Conservation (phyloP, 2,329 filamentous ascomycete species). For the Cladosporium colombiae region DNA sequence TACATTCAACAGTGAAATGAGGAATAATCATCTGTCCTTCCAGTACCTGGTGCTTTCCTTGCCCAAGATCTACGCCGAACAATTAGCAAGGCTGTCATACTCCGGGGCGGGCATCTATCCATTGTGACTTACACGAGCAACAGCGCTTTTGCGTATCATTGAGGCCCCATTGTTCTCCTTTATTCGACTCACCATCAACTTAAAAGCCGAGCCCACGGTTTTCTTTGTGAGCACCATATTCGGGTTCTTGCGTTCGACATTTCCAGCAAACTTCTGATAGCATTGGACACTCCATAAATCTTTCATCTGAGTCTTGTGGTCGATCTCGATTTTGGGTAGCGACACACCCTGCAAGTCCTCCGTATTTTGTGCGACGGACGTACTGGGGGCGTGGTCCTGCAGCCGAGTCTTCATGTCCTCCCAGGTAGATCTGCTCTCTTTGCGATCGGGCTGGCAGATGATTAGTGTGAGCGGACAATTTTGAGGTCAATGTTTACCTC, state of each 20-base stretch:
- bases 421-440: background rate
- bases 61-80: background rate
- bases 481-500: background rate
- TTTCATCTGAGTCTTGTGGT: background rate
- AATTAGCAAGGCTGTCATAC: background rate
- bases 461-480: background rate
- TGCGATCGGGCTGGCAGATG: background rate
- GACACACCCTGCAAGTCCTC: background rate
- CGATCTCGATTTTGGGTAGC: background rate
- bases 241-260: background rate
- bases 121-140: background rate
- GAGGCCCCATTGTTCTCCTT: too few relatives aligned
- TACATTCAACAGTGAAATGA: too few relatives aligned
- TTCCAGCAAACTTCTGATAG: background rate
- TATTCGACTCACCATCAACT: too few relatives aligned
- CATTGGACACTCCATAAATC: background rate
- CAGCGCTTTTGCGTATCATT: background rate
- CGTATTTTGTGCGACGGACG: too few relatives aligned
- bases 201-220: too few relatives aligned
- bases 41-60: constrained; percentile 2
- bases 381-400: too few relatives aligned
- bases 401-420: too few relatives aligned
- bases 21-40: background rate
- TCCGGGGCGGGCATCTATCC: too few relatives aligned
- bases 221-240: too few relatives aligned